Evolutionary conservation across 208 protist genomes (phyloP), one percentile per base, ranked within the genome.

Genomic region (Perkinsela sp.): DNA sequence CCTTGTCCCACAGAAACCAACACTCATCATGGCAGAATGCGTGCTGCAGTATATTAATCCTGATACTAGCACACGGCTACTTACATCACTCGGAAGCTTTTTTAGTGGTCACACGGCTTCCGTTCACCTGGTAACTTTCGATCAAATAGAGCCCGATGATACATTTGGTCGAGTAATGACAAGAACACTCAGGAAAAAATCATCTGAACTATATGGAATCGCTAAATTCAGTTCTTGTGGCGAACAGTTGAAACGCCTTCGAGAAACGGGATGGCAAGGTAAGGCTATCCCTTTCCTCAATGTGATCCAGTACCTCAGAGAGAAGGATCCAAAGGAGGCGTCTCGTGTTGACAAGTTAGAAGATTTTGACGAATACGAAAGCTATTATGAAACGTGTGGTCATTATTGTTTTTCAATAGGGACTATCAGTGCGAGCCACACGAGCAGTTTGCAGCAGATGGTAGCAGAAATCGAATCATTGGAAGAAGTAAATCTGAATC

Each of bases 311-410:
- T 86, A 80, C 0, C 70, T 73, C 2, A 72, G 77, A 31, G 78
- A 80, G 67, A 68, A 89, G 32, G n/a, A 67, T 16, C 80, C 72
- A 0, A 74, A 48, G 1, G 82, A 92, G 48, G 48, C 48, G 29
- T 30, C n/a, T 1, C 82, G 86, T 2, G 76, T 90, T 22, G 75
- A 85, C 30, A 74, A 72, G 1, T 67, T 92, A 29, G 84, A 92
- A 69, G 74, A 79, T 29, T 90, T 90, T 77, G 86, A 92, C 71
- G 86, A 92, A 71, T 28, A 74, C 0, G 86, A 92, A 70, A 84
- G 90, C 71, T 92, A 84, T 82, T 76, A 73, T 65, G 86, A 92
- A 72, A 92, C 90, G 84, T 92, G 86, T 70, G 82, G 88, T 68
- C 86, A 92, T 73, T 92, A 92, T 73, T 84, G 84, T 70, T 80